Base-by-base conservation (phyloP, 805 yeast genomes). In the Candida incommunis region DNA sequence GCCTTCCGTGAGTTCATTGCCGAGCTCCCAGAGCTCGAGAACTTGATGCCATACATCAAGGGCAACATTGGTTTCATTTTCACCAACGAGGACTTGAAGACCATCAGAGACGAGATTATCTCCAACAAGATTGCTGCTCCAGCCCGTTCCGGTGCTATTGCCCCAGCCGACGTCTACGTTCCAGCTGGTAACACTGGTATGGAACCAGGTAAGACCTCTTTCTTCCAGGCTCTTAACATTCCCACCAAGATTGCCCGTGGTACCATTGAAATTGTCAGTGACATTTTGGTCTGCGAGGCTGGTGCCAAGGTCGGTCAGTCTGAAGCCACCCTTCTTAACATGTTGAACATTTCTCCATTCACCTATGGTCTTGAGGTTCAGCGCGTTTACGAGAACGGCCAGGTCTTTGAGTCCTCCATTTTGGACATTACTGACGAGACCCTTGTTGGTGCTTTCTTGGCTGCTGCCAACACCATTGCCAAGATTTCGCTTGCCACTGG, bases 221-320 rank as follows among this genome's bases (percentile, higher is more conserved):
- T 92, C 94, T 92, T 92, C 97, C 99, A 92, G 81, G 98, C 99
- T 68, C 81, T 92, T 66, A 97, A 97, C 85, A 96, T 92, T 65
- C 98, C 98, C 80, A 92, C 99, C 85, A 92, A 92, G 94, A 92
- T 92, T 87, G 92, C 95, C 74, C 88, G 99, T 84, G 99, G 99
- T 92, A 87, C 96, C 75, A 92, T 92, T 81, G 99, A 92, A 78
- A 92, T 92, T 74, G 87, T 86, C 71, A 72, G 82, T 62, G 98
- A 92, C 68, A 95, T 92, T 65, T 84, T 84, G 78, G 95, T 92
- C 68, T 95, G 88, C 66, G 78, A 74, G 54, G 80, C 81, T 54
- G 84, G 85, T 65, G 65, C 66, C 68, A 85, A 75, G 74, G 98
- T 92, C 65, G 99, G 99, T 77, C 94, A 90, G 64, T 92, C 98